Conservation (phyloP, 192 early-diverging fungal species). For the Podila horticola region DNA sequence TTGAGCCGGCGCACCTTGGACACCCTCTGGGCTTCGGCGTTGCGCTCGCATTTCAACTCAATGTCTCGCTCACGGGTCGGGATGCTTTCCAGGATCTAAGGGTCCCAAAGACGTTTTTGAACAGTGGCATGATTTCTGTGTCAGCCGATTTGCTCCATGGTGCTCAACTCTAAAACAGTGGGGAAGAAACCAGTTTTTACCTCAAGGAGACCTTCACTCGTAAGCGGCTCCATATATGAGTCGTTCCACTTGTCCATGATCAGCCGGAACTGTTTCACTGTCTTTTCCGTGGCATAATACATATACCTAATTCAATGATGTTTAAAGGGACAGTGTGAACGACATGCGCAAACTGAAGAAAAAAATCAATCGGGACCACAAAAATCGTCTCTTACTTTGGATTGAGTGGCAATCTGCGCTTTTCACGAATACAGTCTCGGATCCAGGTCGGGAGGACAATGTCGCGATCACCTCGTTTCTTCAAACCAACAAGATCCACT, state of each 20-base stretch:
- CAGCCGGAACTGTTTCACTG: slow-evolving; percentile 57
- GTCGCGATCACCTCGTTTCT: slow-evolving; percentile 57
- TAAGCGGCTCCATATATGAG: slow-evolving; percentile 69
- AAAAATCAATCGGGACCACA: slow-evolving; percentile 1
- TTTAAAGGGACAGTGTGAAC: too few relatives aligned
- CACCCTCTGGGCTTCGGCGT: slow-evolving; percentile 8
- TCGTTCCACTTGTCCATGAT: slow-evolving; percentile 78
- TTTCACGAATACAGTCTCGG: slow-evolving; percentile 64
- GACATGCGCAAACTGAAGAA: not conserved
- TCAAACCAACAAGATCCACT: slow-evolving; percentile 64
- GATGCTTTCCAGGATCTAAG: slow-evolving; percentile 34
- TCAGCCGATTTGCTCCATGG: too few relatives aligned
- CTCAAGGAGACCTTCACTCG: slow-evolving; percentile 60
- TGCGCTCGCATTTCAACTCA: slow-evolving; percentile 9
- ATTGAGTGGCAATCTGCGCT: slow-evolving; percentile 62
- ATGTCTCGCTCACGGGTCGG: slow-evolving; percentile 21
- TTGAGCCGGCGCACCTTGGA: slow-evolving; percentile 39
- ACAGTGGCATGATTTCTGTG: too few relatives aligned
- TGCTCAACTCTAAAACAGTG: not conserved
- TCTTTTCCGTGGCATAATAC: slow-evolving; percentile 63
- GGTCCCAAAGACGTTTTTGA: too few relatives aligned
- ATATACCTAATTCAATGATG: slow-evolving; percentile 60
- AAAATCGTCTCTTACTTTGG: slow-evolving; percentile 62
- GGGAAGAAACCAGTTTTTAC: slow-evolving; percentile 34
- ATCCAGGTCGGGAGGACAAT: slow-evolving; percentile 75